A percentile compares a stretch with the other conserved stretches of the same genome.
Conservation (phyloP, 164 flowering plant species). For the Umbellularia californica region DNA sequence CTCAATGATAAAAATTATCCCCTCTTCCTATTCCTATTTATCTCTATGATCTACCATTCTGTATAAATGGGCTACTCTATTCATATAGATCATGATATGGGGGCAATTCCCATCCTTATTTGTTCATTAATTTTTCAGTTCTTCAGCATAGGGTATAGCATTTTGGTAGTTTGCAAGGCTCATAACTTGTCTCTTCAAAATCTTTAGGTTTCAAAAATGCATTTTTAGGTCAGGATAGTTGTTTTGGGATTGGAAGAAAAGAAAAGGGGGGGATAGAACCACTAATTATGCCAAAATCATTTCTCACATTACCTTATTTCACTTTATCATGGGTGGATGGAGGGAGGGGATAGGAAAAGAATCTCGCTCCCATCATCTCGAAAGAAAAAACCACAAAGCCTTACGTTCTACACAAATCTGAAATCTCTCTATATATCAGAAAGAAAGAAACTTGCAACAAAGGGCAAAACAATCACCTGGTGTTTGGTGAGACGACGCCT, state of each 20-base stretch:
- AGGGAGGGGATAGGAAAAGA: too few relatives aligned
- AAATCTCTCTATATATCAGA: not conserved
- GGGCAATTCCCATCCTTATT: not conserved
- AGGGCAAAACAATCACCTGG: slow-evolving; percentile 32
- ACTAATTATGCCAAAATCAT: too few relatives aligned
- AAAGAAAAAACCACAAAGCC: too few relatives aligned
- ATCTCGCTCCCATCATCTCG: too few relatives aligned
- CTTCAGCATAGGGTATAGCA: not conserved
- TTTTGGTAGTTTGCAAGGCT: not conserved
- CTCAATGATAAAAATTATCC: not conserved
- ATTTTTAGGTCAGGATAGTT: too few relatives aligned
- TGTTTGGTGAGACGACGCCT: slow-evolving; percentile 56
- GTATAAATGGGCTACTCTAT: not conserved
- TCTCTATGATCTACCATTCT: not conserved
- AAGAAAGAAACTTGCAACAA: not conserved
- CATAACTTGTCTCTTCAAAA: too few relatives aligned
- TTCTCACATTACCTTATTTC: too few relatives aligned
- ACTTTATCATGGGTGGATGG: too few relatives aligned
- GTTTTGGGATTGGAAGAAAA: too few relatives aligned
- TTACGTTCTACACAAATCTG: too few relatives aligned
- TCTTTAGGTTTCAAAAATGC: too few relatives aligned
- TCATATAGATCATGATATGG: not conserved
- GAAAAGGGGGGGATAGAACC: too few relatives aligned
- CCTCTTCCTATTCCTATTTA: not conserved
- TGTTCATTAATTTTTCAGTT: slow-evolving; percentile 1